Evolutionary conservation across 2,329 filamentous ascomycete genomes (phyloP).

Genomic region (Colletotrichum kahawae): DNA sequence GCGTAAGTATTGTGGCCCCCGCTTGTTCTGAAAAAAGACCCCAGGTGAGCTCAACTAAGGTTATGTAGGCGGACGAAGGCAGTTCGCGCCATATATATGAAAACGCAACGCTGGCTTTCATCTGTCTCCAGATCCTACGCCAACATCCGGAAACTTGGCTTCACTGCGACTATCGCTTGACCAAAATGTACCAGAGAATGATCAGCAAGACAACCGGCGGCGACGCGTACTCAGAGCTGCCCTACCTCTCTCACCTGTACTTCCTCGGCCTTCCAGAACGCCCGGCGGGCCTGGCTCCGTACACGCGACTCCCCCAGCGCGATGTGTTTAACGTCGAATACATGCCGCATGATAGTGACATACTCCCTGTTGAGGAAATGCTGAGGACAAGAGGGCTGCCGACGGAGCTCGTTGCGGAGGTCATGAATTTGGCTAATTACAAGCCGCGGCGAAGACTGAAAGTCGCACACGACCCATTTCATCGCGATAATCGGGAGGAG

Average conservation of each 20-base stretch:
- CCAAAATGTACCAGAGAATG: conserved; percentile 21
- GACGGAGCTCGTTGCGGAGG: conserved; percentile 17
- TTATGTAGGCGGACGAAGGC: neutral
- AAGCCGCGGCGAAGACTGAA: conserved; percentile 4
- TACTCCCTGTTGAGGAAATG: neutral
- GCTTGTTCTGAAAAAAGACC: neutral
- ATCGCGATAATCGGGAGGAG: conserved; percentile 24
- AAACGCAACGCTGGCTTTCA: neutral
- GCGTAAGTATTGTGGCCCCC: neutral
- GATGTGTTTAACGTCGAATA: neutral
- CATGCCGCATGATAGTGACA: neutral
- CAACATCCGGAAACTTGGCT: conserved; percentile 10
- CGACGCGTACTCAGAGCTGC: neutral
- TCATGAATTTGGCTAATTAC: conserved; percentile 21
- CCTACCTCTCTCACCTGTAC: conserved; percentile 19
- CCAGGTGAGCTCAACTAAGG: neutral
- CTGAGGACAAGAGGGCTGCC: conserved; percentile 11
- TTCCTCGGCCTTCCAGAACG: conserved; percentile 24
- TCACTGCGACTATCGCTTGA: conserved; percentile 23
- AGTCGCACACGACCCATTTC: conserved; percentile 24
- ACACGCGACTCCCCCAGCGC: neutral
- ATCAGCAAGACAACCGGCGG: conserved; percentile 3
- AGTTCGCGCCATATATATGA: neutral
- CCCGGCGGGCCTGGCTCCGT: conserved; percentile 10
- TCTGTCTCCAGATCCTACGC: conserved; percentile 26